Conservation (phyloP, 2,329 filamentous ascomycete species). For the Neofusicoccum kwambonambiense region DNA sequence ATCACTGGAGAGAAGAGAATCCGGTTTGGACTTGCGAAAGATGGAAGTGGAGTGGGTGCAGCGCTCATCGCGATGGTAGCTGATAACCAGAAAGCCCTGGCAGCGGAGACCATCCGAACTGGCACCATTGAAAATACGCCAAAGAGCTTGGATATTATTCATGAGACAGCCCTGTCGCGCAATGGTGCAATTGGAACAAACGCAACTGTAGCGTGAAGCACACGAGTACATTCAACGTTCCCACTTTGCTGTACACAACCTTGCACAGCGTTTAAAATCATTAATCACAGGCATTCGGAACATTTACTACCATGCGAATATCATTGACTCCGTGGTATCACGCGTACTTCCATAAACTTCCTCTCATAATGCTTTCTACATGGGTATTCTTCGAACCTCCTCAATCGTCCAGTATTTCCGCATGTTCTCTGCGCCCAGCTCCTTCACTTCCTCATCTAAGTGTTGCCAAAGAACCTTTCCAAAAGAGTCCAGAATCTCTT, state of each 20-base stretch:
- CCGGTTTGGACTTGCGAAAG: slow-evolving; percentile 95
- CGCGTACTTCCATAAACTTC: too few relatives aligned
- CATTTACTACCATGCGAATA: background rate
- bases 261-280: too few relatives aligned
- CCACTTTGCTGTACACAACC: too few relatives aligned
- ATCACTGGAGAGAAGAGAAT: slow-evolving; percentile 77
- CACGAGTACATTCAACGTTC: too few relatives aligned
- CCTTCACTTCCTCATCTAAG: slow-evolving; percentile 78
- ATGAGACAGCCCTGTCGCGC: background rate
- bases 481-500: slow-evolving; percentile 73
- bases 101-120: too few relatives aligned
- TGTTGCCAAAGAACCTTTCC: slow-evolving; percentile 77
- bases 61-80: slow-evolving; percentile 92
- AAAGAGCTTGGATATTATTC: background rate
- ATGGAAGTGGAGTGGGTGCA: slow-evolving; percentile 92
- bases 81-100: slow-evolving; percentile 44
- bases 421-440: slow-evolving; percentile 84
- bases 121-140: background rate
- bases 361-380: slow-evolving; percentile 45
- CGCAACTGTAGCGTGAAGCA: background rate
- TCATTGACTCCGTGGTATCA: background rate
- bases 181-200: too few relatives aligned
- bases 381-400: slow-evolving; percentile 70
- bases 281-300: too few relatives aligned
- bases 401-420: slow-evolving; percentile 73